Conservation (phyloP, 805 yeast species). For the Barnettozyma populi region DNA sequence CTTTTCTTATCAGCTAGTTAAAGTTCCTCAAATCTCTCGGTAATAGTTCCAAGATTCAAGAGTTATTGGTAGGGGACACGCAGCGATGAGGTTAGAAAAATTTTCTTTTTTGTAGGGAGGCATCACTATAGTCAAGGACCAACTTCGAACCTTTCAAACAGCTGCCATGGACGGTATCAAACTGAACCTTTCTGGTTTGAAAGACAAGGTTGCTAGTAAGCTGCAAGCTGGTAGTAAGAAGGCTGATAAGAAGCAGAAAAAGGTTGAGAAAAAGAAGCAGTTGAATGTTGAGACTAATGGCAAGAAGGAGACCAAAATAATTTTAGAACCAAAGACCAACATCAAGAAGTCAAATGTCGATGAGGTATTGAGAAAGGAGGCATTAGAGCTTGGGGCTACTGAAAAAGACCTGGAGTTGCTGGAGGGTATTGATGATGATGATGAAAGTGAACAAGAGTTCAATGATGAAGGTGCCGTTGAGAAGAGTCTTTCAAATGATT, state of each 20-base stretch:
- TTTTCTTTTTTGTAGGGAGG: neutral
- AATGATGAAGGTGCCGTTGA: constrained; percentile 30
- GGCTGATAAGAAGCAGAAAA: constrained; percentile 18
- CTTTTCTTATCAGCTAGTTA: neutral
- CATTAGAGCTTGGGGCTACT: constrained; percentile 77
- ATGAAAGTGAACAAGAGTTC: constrained; percentile 35
- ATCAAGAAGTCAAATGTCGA: constrained; percentile 5
- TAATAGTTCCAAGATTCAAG: neutral
- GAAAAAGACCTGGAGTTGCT: constrained; percentile 72
- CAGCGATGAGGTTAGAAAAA: constrained; percentile 15
- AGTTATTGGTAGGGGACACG: constrained; percentile 3
- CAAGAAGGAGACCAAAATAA: neutral
- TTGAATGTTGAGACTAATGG: constrained; percentile 3
- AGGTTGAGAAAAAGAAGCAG: constrained; percentile 21
- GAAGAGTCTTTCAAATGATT: constrained; percentile 43
- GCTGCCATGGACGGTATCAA: constrained; percentile 23
- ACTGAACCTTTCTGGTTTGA: constrained; percentile 44
- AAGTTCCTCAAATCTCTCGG: neutral
- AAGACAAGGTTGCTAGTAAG: constrained; percentile 57
- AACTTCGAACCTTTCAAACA: neutral
- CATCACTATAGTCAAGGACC: neutral
- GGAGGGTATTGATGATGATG: constrained; percentile 48
- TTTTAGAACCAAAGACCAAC: neutral
- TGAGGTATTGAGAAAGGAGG: constrained; percentile 56
- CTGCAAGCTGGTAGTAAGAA: constrained; percentile 28